phyloP scores from a whole-genome alignment of 352 stramenopile genomes.

The Phytophthora constricta region DNA sequence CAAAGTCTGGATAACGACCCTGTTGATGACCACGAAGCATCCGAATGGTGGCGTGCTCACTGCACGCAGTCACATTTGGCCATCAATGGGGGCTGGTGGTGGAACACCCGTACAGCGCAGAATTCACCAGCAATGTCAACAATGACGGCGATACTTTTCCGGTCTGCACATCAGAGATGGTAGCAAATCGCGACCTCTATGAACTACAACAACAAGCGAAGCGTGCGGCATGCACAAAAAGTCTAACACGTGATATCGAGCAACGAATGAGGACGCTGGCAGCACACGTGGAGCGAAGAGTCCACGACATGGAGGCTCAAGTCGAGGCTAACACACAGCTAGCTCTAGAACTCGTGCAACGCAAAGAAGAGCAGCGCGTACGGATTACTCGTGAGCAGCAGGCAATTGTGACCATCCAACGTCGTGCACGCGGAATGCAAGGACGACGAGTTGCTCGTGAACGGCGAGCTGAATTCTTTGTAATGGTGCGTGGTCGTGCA shows the following conservation, averaged over 20 bases:
- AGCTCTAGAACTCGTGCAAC: conserved; percentile 36
- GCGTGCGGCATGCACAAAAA: conserved; percentile 12
- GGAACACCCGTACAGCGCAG: conserved; percentile 13
- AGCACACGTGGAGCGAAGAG: conserved; percentile 34
- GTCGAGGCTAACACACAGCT: conserved; percentile 67
- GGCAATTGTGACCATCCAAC: conserved; percentile 56
- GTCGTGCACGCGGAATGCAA: conserved; percentile 49
- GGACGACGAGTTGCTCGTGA: conserved; percentile 52
- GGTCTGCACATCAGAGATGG: conserved; percentile 52
- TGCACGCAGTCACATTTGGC: conserved; percentile 55
- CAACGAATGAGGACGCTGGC: conserved; percentile 25
- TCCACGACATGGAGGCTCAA: conserved; percentile 63
- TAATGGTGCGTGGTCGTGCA: conserved; percentile 69
- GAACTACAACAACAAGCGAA: conserved; percentile 37
- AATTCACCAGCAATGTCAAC: conserved; percentile 34
- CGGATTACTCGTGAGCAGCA: conserved; percentile 48
- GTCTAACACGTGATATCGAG: conserved; percentile 20
- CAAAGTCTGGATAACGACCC: conserved; percentile 2
- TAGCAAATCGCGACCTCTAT: conserved; percentile 60
- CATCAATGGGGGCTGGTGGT: conserved; percentile 17
- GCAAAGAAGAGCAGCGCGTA: conserved; percentile 35
- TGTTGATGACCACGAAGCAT: conserved; percentile 47
- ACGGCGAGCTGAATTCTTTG: conserved; percentile 64
- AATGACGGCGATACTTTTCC: conserved; percentile 29
- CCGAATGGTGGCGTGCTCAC: conserved; percentile 67